Percentiles rank a stretch among this genome's conserved stretches.
phyloP scores from a whole-genome alignment of 1,284 basidiomycete genomes.

The Ganoderma leucocontextum region DNA sequence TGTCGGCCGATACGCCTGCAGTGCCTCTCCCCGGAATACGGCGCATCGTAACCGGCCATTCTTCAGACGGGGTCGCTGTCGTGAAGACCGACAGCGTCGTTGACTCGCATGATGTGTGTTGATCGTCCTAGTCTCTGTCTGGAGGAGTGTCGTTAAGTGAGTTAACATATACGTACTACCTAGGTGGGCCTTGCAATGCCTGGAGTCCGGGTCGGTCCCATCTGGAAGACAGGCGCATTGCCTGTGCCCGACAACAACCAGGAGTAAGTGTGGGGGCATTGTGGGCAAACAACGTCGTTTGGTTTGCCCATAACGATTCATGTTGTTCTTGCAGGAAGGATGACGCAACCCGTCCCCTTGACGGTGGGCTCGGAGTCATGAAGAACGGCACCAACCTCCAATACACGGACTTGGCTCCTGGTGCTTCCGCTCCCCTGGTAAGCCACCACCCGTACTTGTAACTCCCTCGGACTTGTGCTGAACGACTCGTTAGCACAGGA shows the following conservation, averaged over 20 bases:
- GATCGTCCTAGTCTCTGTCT: not conserved
- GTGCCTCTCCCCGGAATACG: constrained; percentile 45
- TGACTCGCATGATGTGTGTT: constrained; percentile 21
- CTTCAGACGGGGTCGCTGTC: constrained; percentile 31
- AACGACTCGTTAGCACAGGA: constrained; percentile 45
- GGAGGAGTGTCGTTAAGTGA: not conserved
- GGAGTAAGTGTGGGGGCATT: constrained; percentile 31
- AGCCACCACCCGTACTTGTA: constrained; percentile 18
- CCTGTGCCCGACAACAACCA: constrained; percentile 65
- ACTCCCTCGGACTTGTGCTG: not conserved
- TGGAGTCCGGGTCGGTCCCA: constrained; percentile 40
- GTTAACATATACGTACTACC: not conserved
- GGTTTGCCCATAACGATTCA: not conserved
- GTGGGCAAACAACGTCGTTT: not conserved
- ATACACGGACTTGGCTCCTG: constrained; percentile 66
- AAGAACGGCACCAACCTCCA: constrained; percentile 57
- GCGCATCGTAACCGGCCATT: constrained; percentile 61
- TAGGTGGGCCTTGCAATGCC: constrained; percentile 27
- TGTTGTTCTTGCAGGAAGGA: constrained; percentile 50
- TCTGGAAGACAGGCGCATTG: constrained; percentile 61
- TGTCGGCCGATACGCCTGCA: constrained; percentile 42
- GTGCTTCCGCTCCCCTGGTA: constrained; percentile 59
- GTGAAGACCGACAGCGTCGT: constrained; percentile 36
- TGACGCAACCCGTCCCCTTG: constrained; percentile 53
- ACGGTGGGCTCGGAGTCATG: constrained; percentile 53